phyloP scores from a whole-genome alignment of 2,329 filamentous ascomycete genomes.

The Venturia aucupariae region DNA sequence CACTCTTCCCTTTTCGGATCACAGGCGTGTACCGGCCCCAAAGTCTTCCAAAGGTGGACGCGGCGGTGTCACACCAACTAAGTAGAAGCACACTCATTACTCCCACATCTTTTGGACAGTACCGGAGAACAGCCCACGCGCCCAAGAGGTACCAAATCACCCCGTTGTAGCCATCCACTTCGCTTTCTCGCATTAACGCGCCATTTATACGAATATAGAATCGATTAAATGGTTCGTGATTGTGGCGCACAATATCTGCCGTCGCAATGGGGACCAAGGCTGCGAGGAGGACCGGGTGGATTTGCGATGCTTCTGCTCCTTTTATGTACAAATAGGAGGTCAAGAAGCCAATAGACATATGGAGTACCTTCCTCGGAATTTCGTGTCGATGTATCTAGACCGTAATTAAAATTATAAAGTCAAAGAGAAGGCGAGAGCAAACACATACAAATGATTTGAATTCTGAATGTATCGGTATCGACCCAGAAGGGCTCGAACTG shows the following conservation, averaged over 20 bases:
- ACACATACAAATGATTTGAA: conserved; percentile 73
- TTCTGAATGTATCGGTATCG: conserved; percentile 90
- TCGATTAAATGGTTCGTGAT: conserved; percentile 70
- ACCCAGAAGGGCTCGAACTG: conserved; percentile 81
- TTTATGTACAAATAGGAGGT: conserved; percentile 76
- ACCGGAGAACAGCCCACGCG: conserved; percentile 73
- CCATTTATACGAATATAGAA: conserved; percentile 79
- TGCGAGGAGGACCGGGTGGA: conserved; percentile 76
- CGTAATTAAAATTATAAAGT: not conserved
- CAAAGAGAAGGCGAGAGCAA: not conserved
- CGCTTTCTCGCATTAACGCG: conserved; percentile 92
- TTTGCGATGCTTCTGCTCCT: conserved; percentile 65
- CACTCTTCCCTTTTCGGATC: conserved; percentile 77
- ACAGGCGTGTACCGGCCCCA: conserved; percentile 85
- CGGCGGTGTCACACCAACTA: conserved; percentile 96
- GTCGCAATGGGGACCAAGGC: conserved; percentile 76
- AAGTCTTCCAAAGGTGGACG: conserved; percentile 83
- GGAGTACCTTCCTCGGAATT: conserved; percentile 84
- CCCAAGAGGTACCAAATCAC: conserved; percentile 95
- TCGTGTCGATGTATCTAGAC: conserved; percentile 74
- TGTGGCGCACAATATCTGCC: conserved; percentile 74
- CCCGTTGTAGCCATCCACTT: conserved; percentile 89
- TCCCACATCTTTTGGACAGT: conserved; percentile 87
- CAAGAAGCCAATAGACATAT: conserved; percentile 94
- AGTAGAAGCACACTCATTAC: conserved; percentile 83